Evolutionary conservation across 768 basidiomycete genomes (phyloP), one percentile per base, ranked within the genome.

Genomic region (Crepidotus variabilis): DNA sequence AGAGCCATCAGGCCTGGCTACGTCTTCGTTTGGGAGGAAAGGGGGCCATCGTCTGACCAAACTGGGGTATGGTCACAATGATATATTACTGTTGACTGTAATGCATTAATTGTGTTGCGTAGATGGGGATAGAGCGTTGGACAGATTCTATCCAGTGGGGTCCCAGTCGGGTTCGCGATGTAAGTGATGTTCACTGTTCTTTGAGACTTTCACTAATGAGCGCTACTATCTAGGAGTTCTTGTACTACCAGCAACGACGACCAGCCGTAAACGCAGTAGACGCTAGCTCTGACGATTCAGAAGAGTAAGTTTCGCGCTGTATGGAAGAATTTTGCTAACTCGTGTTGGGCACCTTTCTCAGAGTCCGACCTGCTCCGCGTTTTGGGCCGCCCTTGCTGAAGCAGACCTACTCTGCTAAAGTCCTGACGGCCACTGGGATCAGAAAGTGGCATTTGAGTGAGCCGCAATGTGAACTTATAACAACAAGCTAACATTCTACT

Each of bases 1-100:
- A 79, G 88, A 10, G 72, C 76, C 39, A 88, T 92, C 50, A 61
- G 73, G n/a, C 81, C 88, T 0, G 90, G 90, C 13, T 83, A 81
- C 56, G 84, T 92, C 33, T 92, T 83, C 60, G 88, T 92, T 36
- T 92, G 90, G 90, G 88, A 92, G 66, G 90, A 92, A 67, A 78
- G 90, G 55, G 84, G 85, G 5, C 78, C 86, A 13, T 83, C 81
- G 59, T 70, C 83, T 50, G 88, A 88, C 58, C 77, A 83, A 24
- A 83, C 82, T 48, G 86, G 87, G 57, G 86, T 89, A 58, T 70
- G 43, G 43, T 45, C 33, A 39, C 57, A 28, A 28, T 34, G 11
- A 52, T 47, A 48, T 55, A 52, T 34, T 32, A 43, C 46, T 22
- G 18, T 47, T 55, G 46, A 28, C 57, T 54, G 56, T 63, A 59